phyloP scores from a whole-genome alignment of 108 stramenopile species.

The Discostella stelligeroides region DNA sequence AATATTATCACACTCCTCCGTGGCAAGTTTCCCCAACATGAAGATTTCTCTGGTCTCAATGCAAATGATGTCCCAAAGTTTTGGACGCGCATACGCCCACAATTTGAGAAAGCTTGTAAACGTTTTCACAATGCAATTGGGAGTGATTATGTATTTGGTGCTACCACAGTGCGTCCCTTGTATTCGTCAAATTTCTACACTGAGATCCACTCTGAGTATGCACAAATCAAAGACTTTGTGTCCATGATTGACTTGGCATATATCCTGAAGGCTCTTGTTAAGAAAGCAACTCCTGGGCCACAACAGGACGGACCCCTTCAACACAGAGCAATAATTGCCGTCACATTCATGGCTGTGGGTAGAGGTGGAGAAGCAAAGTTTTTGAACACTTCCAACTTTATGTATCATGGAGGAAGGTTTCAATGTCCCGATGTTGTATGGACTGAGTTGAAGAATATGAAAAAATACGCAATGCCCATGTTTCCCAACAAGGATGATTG shows the following conservation, averaged over 20 bases:
- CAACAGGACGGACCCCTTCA: conserved; percentile 7
- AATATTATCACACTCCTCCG: background rate
- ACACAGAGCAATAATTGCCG: background rate
- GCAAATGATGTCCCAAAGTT: conserved; percentile 7
- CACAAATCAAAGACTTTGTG: conserved; percentile 1
- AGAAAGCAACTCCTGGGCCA: conserved; percentile 3
- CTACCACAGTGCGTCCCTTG: conserved; percentile 1
- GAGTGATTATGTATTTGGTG: conserved; percentile 4
- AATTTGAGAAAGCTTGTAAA: conserved; percentile 3
- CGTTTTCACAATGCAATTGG: background rate
- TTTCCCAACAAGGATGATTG: background rate
- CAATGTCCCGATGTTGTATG: conserved; percentile 10
- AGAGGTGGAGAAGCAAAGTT: conserved; percentile 16
- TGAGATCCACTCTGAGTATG: background rate
- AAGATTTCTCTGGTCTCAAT: conserved; percentile 9
- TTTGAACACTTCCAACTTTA: conserved; percentile 11
- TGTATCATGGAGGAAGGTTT: conserved; percentile 12
- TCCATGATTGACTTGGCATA: conserved; percentile 4
- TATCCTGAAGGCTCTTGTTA: conserved; percentile 9
- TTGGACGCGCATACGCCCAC: conserved; percentile 14
- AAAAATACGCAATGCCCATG: conserved; percentile 14
- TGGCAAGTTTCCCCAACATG: conserved; percentile 6
- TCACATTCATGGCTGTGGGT: conserved; percentile 12
- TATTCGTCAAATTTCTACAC: background rate
- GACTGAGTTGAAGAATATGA: conserved; percentile 5